Evolutionary conservation across 1,139 yeast species (phyloP), one percentile per base, ranked within the genome.

Genomic region (Candida sanyaensis): DNA sequence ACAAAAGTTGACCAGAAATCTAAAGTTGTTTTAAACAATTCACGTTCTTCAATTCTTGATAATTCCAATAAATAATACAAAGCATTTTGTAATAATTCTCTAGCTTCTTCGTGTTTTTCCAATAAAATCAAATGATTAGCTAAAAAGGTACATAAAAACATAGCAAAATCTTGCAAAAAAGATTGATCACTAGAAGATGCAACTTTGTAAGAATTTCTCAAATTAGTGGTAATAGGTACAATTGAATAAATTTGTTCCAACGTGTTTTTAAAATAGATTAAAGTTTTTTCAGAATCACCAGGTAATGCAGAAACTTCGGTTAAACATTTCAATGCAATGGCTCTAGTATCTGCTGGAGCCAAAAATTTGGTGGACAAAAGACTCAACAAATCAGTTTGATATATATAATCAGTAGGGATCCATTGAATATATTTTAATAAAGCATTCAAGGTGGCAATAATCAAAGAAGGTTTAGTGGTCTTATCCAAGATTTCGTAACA

Each of bases 1-100:
- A 93, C 97, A 53, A 93, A 80, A 52, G 83, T 81, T 43, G 86
- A 77, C 99, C 99, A 93, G 68, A 92, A 93, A 65, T 93, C 99
- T 55, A 93, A 78, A 62, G 96, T 89, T 41, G 96, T 93, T 66
- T 93, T 93, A 74, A 93, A 93, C 53, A 95, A 77, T 70, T 93
- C 99, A 58, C 99, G 82, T 71, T 93, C 99, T 56, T 93, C 97
- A 58, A 93, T 89, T 63, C 87, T 83, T 7, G 97, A 91, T 52
- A 93, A 78, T 61, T 88, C 89, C 58, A 93, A 82, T 58, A 93
- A 76, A 66, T 92, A 92, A 60, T 79, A 80, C 61, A 92, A 95
- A 2, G 96, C 83, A 50, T 83, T 82, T 50, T 87, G 66, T 53
- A 88, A 69, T 45, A 90, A 71, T 32, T 83, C 87, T 60, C 81